Evolutionary conservation across 2,329 filamentous ascomycete species (phyloP).

Genomic region (Pseudofabraea citricarpa): DNA sequence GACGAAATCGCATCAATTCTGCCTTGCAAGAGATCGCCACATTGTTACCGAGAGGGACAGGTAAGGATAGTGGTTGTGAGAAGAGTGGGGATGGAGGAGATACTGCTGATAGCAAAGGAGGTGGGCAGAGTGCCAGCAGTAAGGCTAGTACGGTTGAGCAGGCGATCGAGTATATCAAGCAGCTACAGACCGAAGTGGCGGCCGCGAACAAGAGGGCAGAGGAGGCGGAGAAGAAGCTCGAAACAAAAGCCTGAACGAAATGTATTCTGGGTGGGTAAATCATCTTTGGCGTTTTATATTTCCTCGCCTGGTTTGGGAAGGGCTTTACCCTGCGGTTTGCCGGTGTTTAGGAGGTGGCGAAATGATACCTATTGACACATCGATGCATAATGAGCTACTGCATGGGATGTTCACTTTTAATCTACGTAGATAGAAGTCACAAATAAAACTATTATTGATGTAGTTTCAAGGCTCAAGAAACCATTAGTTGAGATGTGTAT

Average conservation of each 20-base stretch:
- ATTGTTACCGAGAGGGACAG: conserved; percentile 61
- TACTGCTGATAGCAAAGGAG: conserved; percentile 41
- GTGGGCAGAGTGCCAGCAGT: conserved; percentile 61
- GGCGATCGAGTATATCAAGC: conserved; percentile 92
- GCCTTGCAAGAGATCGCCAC: conserved; percentile 88
- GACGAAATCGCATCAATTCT: conserved; percentile 90
- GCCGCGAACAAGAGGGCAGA: conserved; percentile 57
- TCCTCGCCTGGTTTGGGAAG: too few species aligned
- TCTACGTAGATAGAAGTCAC: too few species aligned
- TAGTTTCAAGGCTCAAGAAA: too few species aligned
- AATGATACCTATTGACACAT: too few species aligned
- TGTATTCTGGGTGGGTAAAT: too few species aligned
- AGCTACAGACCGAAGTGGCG: conserved; percentile 68
- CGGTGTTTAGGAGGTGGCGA: too few species aligned
- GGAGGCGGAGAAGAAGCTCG: conserved; percentile 22
- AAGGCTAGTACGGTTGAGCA: conserved; percentile 98
- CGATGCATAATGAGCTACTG: too few species aligned
- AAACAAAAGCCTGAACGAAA: conserved; percentile 8
- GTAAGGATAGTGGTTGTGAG: conserved; percentile 31
- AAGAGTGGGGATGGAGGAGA: conserved; percentile 37
- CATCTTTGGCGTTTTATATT: too few species aligned
- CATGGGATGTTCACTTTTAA: too few species aligned
- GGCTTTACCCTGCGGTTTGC: too few species aligned
- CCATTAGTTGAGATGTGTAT: too few species aligned
- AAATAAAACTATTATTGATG: too few species aligned